These are phyloP conservation scores for Starmerella vaccinii DNA, from an alignment of 805 yeast species.

Conservation along the genomic window DNA sequence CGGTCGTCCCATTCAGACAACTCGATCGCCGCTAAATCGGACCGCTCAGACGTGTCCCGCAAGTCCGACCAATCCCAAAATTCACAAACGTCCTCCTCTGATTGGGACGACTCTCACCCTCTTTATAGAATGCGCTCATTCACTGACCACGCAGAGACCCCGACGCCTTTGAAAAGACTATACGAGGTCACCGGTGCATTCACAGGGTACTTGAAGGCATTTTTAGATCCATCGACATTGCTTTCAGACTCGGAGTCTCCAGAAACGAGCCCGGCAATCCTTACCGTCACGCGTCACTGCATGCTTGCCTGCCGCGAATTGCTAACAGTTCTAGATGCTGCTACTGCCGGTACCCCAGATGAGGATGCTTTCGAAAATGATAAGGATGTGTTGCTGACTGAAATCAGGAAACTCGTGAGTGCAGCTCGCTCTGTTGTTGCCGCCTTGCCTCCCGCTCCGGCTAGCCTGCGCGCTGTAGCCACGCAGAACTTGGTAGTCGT, in stretches of 20 bases:
- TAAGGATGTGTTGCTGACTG: conserved; percentile 30
- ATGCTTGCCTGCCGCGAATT: conserved; percentile 36
- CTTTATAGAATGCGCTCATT: conserved; percentile 19
- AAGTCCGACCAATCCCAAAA: neutral
- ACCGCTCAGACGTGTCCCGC: neutral
- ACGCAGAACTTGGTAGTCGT: conserved; percentile 25
- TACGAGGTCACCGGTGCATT: conserved; percentile 32
- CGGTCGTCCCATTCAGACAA: neutral
- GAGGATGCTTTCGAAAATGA: conserved; percentile 26
- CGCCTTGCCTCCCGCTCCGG: conserved; percentile 21
- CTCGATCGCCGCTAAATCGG: neutral
- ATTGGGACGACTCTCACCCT: conserved; percentile 5
- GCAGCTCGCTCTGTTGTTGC: conserved; percentile 33
- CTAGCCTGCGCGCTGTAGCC: conserved; percentile 18
- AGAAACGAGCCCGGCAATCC: conserved; percentile 27
- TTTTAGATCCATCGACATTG: conserved; percentile 27
- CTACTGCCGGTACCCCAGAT: conserved; percentile 25
- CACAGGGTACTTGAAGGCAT: conserved; percentile 29
- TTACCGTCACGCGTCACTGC: conserved; percentile 32
- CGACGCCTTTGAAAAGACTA: conserved; percentile 29
- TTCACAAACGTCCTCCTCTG: conserved; percentile 3
- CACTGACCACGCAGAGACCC: conserved; percentile 17
- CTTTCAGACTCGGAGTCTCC: conserved; percentile 26
- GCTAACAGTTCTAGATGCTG: conserved; percentile 31
- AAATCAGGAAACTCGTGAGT: conserved; percentile 30